Evolutionary conservation across 805 yeast species (phyloP).

Genomic region (Candida broadrunensis): DNA sequence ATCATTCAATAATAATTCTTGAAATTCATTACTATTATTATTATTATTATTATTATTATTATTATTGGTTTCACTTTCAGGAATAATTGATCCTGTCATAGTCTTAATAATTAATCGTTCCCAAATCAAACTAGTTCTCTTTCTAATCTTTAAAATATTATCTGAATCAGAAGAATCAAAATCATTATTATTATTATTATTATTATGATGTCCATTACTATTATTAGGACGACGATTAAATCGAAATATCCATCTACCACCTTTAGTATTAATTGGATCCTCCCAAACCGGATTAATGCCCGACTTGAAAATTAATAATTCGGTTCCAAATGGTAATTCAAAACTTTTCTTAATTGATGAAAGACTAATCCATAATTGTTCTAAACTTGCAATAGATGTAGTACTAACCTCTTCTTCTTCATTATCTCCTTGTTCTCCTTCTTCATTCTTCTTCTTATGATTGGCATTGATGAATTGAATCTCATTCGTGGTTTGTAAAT

Average conservation of each 20-base stretch:
- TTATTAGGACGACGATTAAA: constrained; percentile 34
- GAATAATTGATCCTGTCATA: constrained; percentile 49
- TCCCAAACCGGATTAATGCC: constrained; percentile 69
- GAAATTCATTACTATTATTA: constrained; percentile 16
- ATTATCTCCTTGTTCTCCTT: constrained; percentile 3
- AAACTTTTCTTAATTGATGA: constrained; percentile 35
- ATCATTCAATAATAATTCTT: constrained; percentile 42
- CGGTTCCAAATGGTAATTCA: constrained; percentile 45
- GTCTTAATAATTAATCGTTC: constrained; percentile 52
- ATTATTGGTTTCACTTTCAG: constrained; percentile 17
- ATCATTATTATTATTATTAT: constrained; percentile 3
- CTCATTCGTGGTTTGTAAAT: constrained; percentile 45
- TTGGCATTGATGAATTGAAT: constrained; percentile 33
- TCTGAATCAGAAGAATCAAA: constrained; percentile 15
- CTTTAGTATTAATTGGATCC: constrained; percentile 56
- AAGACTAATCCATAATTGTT: constrained; percentile 51
- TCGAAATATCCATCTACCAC: constrained; percentile 63
- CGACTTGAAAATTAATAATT: constrained; percentile 54
- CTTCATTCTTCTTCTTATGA: background rate
- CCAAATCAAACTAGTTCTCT: constrained; percentile 46
- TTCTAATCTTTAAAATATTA: constrained; percentile 20
- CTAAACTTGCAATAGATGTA: constrained; percentile 43
- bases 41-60: constrained; percentile 13
- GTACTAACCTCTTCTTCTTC: constrained; percentile 11
- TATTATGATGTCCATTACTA: constrained; percentile 5